These are phyloP conservation scores for Allium fistulosum DNA, from an alignment of 106 monocot genomes.

Conservation along the genomic window DNA sequence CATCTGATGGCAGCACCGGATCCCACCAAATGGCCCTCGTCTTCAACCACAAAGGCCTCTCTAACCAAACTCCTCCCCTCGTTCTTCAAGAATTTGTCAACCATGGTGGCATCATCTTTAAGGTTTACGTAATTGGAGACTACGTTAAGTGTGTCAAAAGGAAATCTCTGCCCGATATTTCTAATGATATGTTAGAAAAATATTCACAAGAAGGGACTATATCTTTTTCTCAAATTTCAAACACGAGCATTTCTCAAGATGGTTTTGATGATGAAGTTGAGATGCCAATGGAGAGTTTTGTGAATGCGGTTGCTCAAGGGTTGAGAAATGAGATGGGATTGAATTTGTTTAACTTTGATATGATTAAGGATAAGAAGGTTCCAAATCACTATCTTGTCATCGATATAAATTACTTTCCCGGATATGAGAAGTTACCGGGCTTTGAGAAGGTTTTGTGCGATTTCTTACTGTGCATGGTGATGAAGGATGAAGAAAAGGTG, in stretches of 20 bases:
- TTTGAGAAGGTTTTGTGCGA: conserved; percentile 45
- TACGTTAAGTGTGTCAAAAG: conserved; percentile 56
- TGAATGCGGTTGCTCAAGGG: conserved; percentile 37
- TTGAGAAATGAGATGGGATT: conserved; percentile 34
- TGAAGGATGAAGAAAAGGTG: conserved; percentile 7
- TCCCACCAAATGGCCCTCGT: conserved; percentile 64
- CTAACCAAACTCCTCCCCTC: conserved; percentile 41
- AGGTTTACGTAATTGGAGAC: conserved; percentile 64
- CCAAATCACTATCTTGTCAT: conserved; percentile 56
- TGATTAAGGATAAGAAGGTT: conserved; percentile 43
- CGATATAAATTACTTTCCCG: conserved; percentile 71
- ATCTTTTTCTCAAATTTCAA: conserved; percentile 49
- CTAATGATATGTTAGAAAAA: conserved; percentile 22
- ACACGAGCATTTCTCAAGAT: conserved; percentile 2
- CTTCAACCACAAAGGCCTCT: conserved; percentile 27
- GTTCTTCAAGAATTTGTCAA: conserved; percentile 71
- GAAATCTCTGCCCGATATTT: conserved; percentile 51
- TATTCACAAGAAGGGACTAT: conserved; percentile 13
- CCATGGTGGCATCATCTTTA: conserved; percentile 67
- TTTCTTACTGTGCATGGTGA: conserved; percentile 38
- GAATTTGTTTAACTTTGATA: conserved; percentile 61
- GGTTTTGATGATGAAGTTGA: conserved; percentile 23
- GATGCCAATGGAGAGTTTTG: conserved; percentile 40
- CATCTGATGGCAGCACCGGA: conserved; percentile 47
- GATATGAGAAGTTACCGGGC: conserved; percentile 58